Percentiles rank a stretch among this genome's conserved stretches.
Conservation (phyloP, 495 filamentous ascomycete genomes). For the Lentithecium fluviatile region DNA sequence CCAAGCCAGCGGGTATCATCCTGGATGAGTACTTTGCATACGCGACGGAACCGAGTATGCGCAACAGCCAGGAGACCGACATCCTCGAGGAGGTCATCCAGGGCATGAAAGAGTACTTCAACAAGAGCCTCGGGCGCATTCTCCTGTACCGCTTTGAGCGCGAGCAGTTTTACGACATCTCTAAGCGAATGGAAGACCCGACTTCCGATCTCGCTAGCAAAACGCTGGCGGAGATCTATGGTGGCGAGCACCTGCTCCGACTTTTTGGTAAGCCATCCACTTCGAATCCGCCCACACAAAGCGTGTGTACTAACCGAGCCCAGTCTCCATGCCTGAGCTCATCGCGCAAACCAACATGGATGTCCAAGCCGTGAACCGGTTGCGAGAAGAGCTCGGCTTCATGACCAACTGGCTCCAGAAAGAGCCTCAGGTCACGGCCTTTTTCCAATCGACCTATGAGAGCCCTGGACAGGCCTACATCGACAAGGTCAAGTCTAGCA, state of each 20-base stretch:
- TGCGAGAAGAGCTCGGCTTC: slow-evolving; percentile 82
- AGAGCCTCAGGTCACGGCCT: slow-evolving; percentile 58
- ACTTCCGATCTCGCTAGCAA: slow-evolving; percentile 62
- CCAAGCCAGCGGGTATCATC: slow-evolving; percentile 70
- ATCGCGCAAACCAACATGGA: slow-evolving; percentile 99
- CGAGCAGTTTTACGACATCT: slow-evolving; percentile 72
- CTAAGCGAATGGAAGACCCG: slow-evolving; percentile 58
- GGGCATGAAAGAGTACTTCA: slow-evolving; percentile 88
- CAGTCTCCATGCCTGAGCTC: slow-evolving; percentile 88
- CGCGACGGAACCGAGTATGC: slow-evolving; percentile 64
- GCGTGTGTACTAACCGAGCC: slow-evolving; percentile 1
- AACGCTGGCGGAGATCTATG: slow-evolving; percentile 75
- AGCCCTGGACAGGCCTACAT: slow-evolving; percentile 60
- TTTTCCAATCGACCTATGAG: slow-evolving; percentile 78
- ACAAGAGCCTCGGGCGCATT: slow-evolving; percentile 78
- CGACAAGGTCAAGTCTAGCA: slow-evolving; percentile 47
- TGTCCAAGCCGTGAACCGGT: slow-evolving; percentile 75
- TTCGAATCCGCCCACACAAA: neutral
- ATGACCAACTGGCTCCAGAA: slow-evolving; percentile 77
- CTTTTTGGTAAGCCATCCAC: slow-evolving; percentile 69
- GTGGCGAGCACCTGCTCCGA: slow-evolving; percentile 84
- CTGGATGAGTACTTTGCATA: slow-evolving; percentile 72
- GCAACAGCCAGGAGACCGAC: slow-evolving; percentile 67
- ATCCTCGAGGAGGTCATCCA: slow-evolving; percentile 84
- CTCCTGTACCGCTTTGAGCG: slow-evolving; percentile 92